phyloP scores from a whole-genome alignment of 106 monocot species.

The Alisma plantagoaquatica region DNA sequence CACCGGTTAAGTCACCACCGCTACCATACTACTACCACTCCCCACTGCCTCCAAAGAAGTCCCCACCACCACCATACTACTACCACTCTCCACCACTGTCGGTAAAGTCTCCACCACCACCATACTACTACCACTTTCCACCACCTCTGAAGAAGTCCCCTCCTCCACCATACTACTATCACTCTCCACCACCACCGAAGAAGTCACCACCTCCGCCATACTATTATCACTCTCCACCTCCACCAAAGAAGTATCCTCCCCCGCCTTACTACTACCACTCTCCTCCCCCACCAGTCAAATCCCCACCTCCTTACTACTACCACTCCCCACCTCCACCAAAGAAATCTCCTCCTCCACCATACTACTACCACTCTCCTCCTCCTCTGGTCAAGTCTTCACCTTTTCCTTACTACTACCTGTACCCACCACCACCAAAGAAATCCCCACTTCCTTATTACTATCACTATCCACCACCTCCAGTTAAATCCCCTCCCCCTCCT shows the following conservation, averaged over 20 bases:
- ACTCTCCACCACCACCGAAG: not conserved
- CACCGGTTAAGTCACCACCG: not conserved
- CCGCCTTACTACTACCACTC: not conserved
- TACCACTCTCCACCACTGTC: not conserved
- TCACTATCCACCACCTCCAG: too few relatives aligned
- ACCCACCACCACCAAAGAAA: too few relatives aligned
- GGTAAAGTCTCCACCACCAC: not conserved
- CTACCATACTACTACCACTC: not conserved
- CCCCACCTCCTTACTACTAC: not conserved
- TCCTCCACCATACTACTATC: not conserved
- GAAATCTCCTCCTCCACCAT: not conserved
- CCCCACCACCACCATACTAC: not conserved
- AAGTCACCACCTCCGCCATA: not conserved
- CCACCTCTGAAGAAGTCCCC: not conserved
- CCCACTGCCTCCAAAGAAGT: not conserved
- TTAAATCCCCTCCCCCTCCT: too few relatives aligned
- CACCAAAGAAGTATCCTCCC: not conserved
- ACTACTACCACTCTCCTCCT: slow-evolving; percentile 1
- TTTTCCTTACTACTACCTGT: too few relatives aligned
- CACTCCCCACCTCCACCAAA: not conserved
- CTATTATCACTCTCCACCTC: not conserved
- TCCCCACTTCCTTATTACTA: too few relatives aligned
- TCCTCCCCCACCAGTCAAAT: not conserved
- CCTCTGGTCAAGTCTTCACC: too few relatives aligned
- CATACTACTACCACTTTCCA: not conserved